These are phyloP conservation scores for Heterobasidion annosum DNA, from an alignment of 1,284 basidiomycete genomes.

Conservation along the genomic window DNA sequence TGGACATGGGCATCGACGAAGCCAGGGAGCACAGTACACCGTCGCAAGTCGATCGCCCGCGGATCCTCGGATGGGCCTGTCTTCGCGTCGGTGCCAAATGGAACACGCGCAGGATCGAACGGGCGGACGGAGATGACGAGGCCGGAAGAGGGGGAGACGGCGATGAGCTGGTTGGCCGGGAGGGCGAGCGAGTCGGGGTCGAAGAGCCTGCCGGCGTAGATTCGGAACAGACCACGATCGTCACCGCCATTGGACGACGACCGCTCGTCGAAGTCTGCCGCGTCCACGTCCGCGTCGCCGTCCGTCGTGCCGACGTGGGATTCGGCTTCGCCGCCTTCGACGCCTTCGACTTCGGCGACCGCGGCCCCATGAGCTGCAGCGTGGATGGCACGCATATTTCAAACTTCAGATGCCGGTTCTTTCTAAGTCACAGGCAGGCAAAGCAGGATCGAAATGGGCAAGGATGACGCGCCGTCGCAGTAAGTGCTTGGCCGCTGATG, in stretches of 20 bases:
- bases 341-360: too few species aligned
- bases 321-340: too few species aligned
- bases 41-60: slow-evolving; percentile 35
- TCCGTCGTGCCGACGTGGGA: too few species aligned
- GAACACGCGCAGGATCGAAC: slow-evolving; percentile 7
- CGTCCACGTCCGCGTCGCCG: too few species aligned
- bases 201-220: slow-evolving; percentile 33
- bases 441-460: too few species aligned
- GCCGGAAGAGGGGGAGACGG: slow-evolving; percentile 26
- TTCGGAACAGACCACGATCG: background rate
- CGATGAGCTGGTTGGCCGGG: slow-evolving; percentile 28
- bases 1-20: slow-evolving; percentile 65
- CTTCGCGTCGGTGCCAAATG: background rate
- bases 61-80: background rate
- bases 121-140: slow-evolving; percentile 23
- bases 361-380: too few species aligned
- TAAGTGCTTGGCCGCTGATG: too few species aligned
- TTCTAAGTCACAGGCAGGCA: too few species aligned
- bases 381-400: too few species aligned
- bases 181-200: slow-evolving; percentile 27
- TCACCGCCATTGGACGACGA: background rate
- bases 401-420: too few species aligned
- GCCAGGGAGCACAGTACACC: slow-evolving; percentile 47
- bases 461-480: too few species aligned
- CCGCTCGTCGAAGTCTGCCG: too few species aligned